Evolutionary conservation across 164 flowering plant species (phyloP), one percentile per base, ranked within the genome.

Genomic region (Magnolia sinica): DNA sequence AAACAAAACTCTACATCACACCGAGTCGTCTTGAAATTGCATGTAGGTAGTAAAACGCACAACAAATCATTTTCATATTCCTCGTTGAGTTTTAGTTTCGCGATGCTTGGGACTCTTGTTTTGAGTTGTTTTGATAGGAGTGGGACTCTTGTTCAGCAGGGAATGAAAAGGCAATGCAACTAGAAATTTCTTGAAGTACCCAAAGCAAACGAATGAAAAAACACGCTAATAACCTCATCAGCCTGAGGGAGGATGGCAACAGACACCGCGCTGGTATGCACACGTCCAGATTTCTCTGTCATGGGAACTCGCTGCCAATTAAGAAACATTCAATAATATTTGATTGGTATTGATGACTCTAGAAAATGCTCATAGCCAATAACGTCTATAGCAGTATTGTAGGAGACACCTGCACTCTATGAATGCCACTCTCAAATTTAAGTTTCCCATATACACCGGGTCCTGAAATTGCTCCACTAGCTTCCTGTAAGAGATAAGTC

Each of bases 191-290:
- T 55, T 13, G 18, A 55, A 55, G 61, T 3, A 55, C 13, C 61
- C 61, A 16, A 55, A 55, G 61, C 13, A 55, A 55, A 55, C 61
- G 10, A 55, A 11, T 9, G 61, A 11, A 11, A 16, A 11, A 11
- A 14, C 13, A 16, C 10, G 52, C 16, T 24, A 67, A 73, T 72
- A 52, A 95, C 98, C 99, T 92, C 91, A 82, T 92, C 96, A 78
- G 98, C 98, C 84, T 96, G 97, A 77, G 99, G 99, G 72, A 96
- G 98, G 71, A 96, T 89, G 8, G 93, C 99, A 85, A 96, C 99
- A 79, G 99, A 91, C 37, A 96, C 97, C 29, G 99, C 98, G 87
- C 99, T 94, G 37, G 99, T 92, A 79, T 96, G 99, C 83, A 96
- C 83, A 76, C 99, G 96, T 75, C 98, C 99, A 75, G 91, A 82